Base-by-base conservation (phyloP, 495 filamentous ascomycete species). In the Endocarpon pusillum region DNA sequence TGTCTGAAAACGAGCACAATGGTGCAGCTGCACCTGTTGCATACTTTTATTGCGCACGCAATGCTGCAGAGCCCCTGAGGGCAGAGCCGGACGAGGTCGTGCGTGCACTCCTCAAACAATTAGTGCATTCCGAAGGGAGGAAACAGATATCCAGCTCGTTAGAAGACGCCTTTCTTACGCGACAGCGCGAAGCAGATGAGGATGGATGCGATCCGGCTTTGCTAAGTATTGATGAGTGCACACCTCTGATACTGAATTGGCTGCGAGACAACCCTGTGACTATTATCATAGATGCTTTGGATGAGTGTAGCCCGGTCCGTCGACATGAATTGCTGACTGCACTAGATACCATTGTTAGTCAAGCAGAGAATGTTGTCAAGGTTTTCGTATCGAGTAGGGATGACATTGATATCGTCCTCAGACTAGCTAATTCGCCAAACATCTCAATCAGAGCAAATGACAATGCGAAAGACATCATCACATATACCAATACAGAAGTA, bases 271-370 rank as follows among this genome's bases (percentile, higher is more conserved):
- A 12, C 11, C 32, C 30, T 20, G 32, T 49, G 4, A 55, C 43
- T 0, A 50, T 61, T 12, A 33, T 62, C 1, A 53, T 62, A 14
- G 56, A 62, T 42, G 59, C 53, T 3, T 29, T 61, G 5, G 53
- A 61, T 32, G 56, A 64, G 34, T 53, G 47, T 27, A 44, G 58
- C 23, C 36, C 40, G 4, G 19, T n/a, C 15, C 34, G 25, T 17
- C 35, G 53, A 21, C 36, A 34, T 3, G 37, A 47, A 3, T 21
- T 60, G 10, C 39, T 58, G 2, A 19, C 47, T 16, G 42, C 40
- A 3, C 33, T 56, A 14, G 21, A 50, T 3, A 26, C n/a, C 1
- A 46, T 62, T 2, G 19, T 61, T 2, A 19, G 36, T 17, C 29
- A 44, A 0, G 48, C 57, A 1, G 26, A 33, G 3, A 44, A 36